Evolutionary conservation across 202 grass and related monocot species (phyloP).

Genomic region (Elaeis oleifera): DNA sequence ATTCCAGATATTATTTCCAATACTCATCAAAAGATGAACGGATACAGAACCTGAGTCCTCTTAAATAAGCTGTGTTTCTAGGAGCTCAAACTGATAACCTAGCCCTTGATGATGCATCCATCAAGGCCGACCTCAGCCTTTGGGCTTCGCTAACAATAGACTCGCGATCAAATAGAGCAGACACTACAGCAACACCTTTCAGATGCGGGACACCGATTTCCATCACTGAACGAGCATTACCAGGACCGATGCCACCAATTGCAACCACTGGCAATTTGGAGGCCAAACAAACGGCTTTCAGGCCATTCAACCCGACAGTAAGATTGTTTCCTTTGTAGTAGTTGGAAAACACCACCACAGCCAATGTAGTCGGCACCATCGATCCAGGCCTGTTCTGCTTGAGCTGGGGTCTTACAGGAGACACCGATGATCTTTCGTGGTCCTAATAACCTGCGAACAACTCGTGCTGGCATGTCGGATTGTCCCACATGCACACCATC

Average conservation of each 20-base stretch:
- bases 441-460: slow-evolving; percentile 50
- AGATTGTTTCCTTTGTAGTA: slow-evolving; percentile 55
- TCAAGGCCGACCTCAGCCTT: slow-evolving; percentile 49
- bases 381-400: slow-evolving; percentile 64
- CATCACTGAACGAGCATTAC: slow-evolving; percentile 63
- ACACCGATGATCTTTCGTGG: slow-evolving; percentile 72
- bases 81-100: too few species aligned
- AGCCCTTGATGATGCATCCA: neutral
- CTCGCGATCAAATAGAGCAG: slow-evolving; percentile 64
- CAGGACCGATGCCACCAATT: slow-evolving; percentile 61
- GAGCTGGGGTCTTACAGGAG: slow-evolving; percentile 70
- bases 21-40: too few species aligned
- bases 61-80: too few species aligned
- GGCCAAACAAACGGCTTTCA: slow-evolving; percentile 47
- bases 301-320: slow-evolving; percentile 66
- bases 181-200: slow-evolving; percentile 74
- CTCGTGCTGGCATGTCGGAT: slow-evolving; percentile 50
- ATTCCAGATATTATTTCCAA: too few species aligned
- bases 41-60: too few species aligned
- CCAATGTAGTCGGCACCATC: slow-evolving; percentile 84
- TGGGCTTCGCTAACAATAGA: slow-evolving; percentile 43
- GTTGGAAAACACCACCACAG: slow-evolving; percentile 67
- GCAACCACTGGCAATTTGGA: slow-evolving; percentile 82
- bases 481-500: slow-evolving; percentile 90
- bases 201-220: slow-evolving; percentile 45